phyloP scores from a whole-genome alignment of 176 grass and related monocot genomes.

The Tillandsia leiboldiana region DNA sequence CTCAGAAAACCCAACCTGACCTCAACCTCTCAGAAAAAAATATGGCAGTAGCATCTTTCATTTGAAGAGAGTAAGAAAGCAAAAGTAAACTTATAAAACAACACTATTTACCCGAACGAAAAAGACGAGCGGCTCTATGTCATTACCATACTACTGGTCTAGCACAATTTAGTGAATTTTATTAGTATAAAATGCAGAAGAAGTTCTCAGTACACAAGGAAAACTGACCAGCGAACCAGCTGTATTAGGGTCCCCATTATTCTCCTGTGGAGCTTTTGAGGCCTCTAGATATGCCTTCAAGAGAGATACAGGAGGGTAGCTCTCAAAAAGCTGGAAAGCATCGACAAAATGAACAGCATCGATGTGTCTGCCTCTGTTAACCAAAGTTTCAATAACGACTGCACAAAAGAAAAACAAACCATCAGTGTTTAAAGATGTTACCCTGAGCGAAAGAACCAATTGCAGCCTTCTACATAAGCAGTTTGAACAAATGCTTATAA shows the following conservation, averaged over 20 bases:
- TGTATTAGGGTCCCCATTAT: conserved; percentile 31
- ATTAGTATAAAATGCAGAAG: not conserved
- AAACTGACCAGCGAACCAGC: conserved; percentile 26
- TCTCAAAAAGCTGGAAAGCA: conserved; percentile 49
- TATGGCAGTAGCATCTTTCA: not conserved
- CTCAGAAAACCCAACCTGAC: not conserved
- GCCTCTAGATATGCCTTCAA: conserved; percentile 59
- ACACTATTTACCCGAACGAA: too few species aligned
- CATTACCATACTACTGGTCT: not conserved
- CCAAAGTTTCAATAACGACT: conserved; percentile 58
- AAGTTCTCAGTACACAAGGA: not conserved
- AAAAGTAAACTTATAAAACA: not conserved
- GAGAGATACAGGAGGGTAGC: conserved; percentile 49
- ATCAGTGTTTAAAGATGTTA: not conserved
- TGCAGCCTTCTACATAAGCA: not conserved
- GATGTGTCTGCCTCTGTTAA: conserved; percentile 62
- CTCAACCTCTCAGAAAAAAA: not conserved
- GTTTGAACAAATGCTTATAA: not conserved
- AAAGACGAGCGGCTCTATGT: not conserved
- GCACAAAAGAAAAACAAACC: conserved; percentile 7
- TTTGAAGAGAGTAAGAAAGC: not conserved
- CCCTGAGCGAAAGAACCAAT: not conserved
- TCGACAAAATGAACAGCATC: conserved; percentile 80
- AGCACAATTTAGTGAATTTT: not conserved
- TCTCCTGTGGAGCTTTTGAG: conserved; percentile 34